phyloP scores from a whole-genome alignment of 2,329 filamentous ascomycete species.

The Fusarium praegraminearum region DNA sequence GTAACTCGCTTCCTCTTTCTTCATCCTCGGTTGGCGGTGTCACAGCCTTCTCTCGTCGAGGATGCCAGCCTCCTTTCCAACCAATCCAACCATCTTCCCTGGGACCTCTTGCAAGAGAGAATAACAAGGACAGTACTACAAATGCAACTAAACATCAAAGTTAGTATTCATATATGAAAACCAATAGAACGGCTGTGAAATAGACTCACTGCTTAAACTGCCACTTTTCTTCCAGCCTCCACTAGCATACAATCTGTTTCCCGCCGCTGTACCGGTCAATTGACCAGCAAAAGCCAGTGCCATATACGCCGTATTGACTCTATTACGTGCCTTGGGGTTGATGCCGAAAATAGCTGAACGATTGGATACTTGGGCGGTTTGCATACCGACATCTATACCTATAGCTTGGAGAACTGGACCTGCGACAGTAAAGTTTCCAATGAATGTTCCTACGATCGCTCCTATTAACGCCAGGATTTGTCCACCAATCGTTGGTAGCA shows the following conservation, averaged over 20 bases:
- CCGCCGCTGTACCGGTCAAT: constrained; percentile 74
- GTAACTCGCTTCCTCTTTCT: constrained; percentile 6
- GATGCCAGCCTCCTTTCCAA: constrained; percentile 50
- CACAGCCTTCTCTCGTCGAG: constrained; percentile 25
- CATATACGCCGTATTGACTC: constrained; percentile 88
- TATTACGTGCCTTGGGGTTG: constrained; percentile 76
- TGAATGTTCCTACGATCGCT: constrained; percentile 75
- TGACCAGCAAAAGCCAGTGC: constrained; percentile 80
- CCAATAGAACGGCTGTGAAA: background rate
- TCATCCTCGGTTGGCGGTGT: constrained; percentile 9
- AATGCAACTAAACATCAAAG: constrained; percentile 40
- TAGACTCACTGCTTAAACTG: constrained; percentile 49
- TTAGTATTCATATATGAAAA: background rate
- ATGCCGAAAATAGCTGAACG: constrained; percentile 76
- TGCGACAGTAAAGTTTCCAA: constrained; percentile 72
- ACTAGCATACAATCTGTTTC: constrained; percentile 64
- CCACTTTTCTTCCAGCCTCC: constrained; percentile 65
- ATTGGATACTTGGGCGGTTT: constrained; percentile 81
- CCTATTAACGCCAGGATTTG: constrained; percentile 69
- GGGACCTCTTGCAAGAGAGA: constrained; percentile 50
- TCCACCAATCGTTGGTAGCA: constrained; percentile 75
- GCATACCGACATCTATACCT: constrained; percentile 76
- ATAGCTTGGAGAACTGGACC: constrained; percentile 80
- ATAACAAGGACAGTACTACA: constrained; percentile 41
- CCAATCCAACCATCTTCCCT: constrained; percentile 51